Evolutionary conservation across 2,329 filamentous ascomycete species (phyloP).

Genomic region (Apiospora marii): DNA sequence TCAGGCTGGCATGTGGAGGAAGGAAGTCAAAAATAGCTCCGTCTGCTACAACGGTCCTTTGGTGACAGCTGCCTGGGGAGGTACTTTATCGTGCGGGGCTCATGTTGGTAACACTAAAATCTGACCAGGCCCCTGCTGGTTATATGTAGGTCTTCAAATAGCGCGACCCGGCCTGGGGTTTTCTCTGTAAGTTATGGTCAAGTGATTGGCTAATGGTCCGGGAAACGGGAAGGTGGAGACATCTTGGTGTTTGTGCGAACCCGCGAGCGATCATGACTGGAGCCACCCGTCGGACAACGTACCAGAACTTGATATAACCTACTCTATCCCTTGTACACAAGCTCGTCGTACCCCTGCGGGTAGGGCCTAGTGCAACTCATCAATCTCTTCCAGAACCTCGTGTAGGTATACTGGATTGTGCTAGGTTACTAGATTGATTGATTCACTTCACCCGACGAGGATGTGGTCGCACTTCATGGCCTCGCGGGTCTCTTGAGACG

Average conservation of each 20-base stretch:
- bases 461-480: neutral
- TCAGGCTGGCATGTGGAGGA: conserved; percentile 1
- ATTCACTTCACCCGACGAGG: neutral
- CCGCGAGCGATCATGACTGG: conserved; percentile 13
- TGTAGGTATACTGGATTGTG: neutral
- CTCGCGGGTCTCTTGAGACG: neutral
- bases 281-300: neutral
- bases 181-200: neutral
- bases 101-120: neutral
- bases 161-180: neutral
- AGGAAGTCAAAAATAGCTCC: conserved; percentile 15
- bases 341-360: neutral
- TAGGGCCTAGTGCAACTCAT: conserved; percentile 1
- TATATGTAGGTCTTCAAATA: conserved; percentile 9
- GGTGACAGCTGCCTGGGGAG: conserved; percentile 1
- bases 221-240: neutral
- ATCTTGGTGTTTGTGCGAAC: conserved; percentile 9
- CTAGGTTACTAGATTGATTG: neutral
- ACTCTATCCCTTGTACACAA: neutral
- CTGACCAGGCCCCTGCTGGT: conserved; percentile 7
- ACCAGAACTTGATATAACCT: neutral
- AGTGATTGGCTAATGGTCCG: neutral
- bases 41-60: conserved; percentile 6
- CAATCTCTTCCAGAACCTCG: neutral
- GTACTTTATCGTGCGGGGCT: conserved; percentile 5